A percentile compares a stretch with the other conserved stretches of the same genome.
Evolutionary conservation across 2,329 filamentous ascomycete genomes (phyloP).

Genomic region (Lachnellula subtilissima): DNA sequence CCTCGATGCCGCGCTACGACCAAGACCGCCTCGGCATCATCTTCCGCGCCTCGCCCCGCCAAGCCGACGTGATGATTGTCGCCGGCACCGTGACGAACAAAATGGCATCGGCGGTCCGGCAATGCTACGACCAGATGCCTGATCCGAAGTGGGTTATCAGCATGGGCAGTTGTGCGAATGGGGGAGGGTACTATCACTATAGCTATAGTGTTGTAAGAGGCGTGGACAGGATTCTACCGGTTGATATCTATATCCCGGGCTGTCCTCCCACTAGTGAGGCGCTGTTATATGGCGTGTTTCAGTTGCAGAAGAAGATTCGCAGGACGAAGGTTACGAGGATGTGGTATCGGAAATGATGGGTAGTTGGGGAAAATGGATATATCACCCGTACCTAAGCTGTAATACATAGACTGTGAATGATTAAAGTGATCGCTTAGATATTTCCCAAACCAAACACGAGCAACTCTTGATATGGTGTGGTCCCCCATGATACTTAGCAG

Average conservation of each 20-base stretch:
- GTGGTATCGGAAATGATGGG: slow-evolving; percentile 50
- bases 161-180: slow-evolving; percentile 82
- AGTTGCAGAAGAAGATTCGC: slow-evolving; percentile 61
- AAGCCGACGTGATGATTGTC: slow-evolving; percentile 91
- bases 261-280: slow-evolving; percentile 61
- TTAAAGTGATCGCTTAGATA: no score
- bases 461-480: no score
- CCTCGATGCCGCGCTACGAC: slow-evolving; percentile 82
- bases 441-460: no score
- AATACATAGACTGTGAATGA: no score
- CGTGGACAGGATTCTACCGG: slow-evolving; percentile 71
- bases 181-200: slow-evolving; percentile 83
- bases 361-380: no score
- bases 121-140: slow-evolving; percentile 95
- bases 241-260: slow-evolving; percentile 75
- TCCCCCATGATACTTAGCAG: no score
- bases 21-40: slow-evolving; percentile 86
- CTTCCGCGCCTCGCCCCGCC: slow-evolving; percentile 81
- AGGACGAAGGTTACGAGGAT: slow-evolving; percentile 41
- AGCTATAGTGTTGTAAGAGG: slow-evolving; percentile 73
- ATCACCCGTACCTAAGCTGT: no score
- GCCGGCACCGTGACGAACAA: slow-evolving; percentile 92
- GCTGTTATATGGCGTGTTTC: slow-evolving; percentile 64
- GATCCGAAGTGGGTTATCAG: slow-evolving; percentile 81
- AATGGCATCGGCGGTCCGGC: slow-evolving; percentile 85